These are phyloP conservation scores for Mrakia blollopis DNA, from an alignment of 768 basidiomycete genomes.

Conservation along the genomic window DNA sequence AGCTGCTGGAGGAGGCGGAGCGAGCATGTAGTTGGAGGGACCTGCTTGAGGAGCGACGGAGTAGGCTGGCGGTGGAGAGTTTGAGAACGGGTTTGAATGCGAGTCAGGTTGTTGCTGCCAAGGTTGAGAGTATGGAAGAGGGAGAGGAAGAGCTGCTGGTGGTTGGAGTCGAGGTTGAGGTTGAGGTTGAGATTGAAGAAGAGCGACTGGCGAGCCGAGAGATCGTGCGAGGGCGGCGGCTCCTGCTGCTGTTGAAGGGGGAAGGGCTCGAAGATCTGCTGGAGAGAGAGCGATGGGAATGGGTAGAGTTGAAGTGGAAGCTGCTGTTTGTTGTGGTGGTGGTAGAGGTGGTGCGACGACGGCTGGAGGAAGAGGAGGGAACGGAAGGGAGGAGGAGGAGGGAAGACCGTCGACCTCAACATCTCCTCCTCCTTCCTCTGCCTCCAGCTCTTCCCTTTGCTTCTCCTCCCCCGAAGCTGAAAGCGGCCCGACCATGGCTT, in stretches of 20 bases:
- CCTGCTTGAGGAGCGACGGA: background rate
- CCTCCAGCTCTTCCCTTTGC: too few species aligned
- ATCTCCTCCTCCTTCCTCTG: background rate
- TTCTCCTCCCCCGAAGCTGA: too few species aligned
- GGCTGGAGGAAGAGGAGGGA: background rate
- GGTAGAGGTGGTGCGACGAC: background rate
- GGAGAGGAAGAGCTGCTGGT: too few species aligned
- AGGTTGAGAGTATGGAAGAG: background rate
- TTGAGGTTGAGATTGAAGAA: too few species aligned
- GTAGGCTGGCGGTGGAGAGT: background rate
- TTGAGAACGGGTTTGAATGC: background rate
- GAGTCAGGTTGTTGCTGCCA: background rate
- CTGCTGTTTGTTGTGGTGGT: background rate
- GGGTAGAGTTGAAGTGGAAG: background rate
- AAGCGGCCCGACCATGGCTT: too few species aligned
- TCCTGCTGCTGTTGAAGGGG: background rate
- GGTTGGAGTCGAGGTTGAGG: too few species aligned
- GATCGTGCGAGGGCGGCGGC: background rate
- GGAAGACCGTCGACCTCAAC: background rate
- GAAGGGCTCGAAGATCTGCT: background rate
- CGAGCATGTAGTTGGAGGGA: background rate
- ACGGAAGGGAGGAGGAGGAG: background rate
- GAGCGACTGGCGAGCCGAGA: background rate
- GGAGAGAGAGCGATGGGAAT: background rate
- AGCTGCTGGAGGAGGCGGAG: background rate